Evolutionary conservation across 441 rosid species (phyloP), one percentile per base, ranked within the genome.

Genomic region (Brassica balearica): DNA sequence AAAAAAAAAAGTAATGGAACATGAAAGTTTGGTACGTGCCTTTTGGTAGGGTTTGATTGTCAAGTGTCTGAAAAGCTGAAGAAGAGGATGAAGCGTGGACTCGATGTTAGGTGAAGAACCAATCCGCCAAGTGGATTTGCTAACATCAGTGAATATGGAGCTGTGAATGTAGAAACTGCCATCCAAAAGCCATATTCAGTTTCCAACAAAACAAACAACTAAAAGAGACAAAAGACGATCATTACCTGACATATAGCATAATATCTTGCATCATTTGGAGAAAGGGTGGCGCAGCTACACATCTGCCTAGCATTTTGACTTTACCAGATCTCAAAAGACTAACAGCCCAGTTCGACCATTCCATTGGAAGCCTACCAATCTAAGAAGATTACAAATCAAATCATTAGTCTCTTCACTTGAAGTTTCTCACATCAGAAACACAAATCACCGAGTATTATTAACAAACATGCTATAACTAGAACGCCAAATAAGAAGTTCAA

Each of bases 291-390:
- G 89, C 90, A 36, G 87, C 91, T 72, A 88, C 62, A 74, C 92
- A 90, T 32, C 89, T 83, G 36, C 90, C 92, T 15, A 78, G 51
- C 80, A 90, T 74, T 78, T 84, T 87, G 53, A 90, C 91, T 75
- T 87, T 86, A 0, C 60, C 43, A 14, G 91, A 85, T 68, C 56
- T 79, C 10, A 87, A 82, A 34, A 90, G 90, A 1, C 88, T 86
- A 72, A 82, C 73, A 55, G 86, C 86, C 84, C 92, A 88, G 64
- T 80, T 90, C 27, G 84, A 85, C 91, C 92, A 86, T 25, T 87
- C 90, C 97, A 91, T 88, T 2, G 92, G 90, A 77, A 91, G 90
- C 79, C 91, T 82, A 27, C 92, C 96, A 69, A 91, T 86, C 94
- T 91, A 75, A 8, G 4, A 55, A 55, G 23, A 55, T 55, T 55